Conservation (phyloP, 78 protist genomes). For the slime mould (Dictyostelium discoideum) region DNA sequence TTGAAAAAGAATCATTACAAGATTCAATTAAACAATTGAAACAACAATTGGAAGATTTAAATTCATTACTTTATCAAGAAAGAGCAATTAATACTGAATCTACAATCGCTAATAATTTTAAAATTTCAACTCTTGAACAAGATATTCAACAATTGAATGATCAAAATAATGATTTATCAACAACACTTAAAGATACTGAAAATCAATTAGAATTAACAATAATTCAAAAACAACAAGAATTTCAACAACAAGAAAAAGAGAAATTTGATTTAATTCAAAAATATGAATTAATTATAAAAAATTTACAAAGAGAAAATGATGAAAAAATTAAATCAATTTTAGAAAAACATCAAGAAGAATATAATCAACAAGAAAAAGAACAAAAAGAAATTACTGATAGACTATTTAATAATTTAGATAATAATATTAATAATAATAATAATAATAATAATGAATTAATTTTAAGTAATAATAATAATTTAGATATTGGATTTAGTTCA, state of each 20-base stretch:
- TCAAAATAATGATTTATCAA: background rate
- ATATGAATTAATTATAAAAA: background rate
- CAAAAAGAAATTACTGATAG: slow-evolving; percentile 29
- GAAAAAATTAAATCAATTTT: background rate
- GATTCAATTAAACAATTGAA: background rate
- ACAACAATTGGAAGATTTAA: slow-evolving; percentile 12
- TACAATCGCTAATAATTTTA: background rate
- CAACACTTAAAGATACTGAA: background rate
- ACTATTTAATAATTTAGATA: background rate
- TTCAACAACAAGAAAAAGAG: slow-evolving; percentile 12
- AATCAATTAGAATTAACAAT: background rate
- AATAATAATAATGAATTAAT: background rate
- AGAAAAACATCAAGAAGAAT: slow-evolving; percentile 2
- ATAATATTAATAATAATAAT: background rate
- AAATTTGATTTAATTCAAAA: background rate
- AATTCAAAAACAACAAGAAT: background rate
- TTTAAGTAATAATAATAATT: background rate
- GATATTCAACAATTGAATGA: background rate
- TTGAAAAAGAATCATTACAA: background rate
- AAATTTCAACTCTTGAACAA: background rate
- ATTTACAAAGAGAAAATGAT: background rate
- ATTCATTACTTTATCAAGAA: slow-evolving; percentile 21
- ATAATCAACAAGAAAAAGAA: slow-evolving; percentile 13
- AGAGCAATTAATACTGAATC: slow-evolving; percentile 13
- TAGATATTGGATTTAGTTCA: background rate